These are phyloP conservation scores for Penicillium roqueforti DNA, from an alignment of 495 filamentous ascomycete species.

Conservation along the genomic window DNA sequence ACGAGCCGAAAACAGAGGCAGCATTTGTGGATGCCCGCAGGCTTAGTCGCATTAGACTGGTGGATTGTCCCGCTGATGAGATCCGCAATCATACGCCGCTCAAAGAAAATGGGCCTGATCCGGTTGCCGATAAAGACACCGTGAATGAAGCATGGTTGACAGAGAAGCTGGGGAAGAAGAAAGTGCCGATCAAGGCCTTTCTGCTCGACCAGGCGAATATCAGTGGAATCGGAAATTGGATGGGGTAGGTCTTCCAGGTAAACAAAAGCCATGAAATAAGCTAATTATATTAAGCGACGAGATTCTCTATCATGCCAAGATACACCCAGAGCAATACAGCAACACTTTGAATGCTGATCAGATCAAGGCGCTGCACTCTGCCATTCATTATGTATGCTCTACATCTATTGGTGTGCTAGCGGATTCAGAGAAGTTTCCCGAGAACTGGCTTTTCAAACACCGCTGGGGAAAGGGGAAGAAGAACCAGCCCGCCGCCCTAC, in stretches of 20 bases:
- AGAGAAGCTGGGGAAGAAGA: constrained; percentile 64
- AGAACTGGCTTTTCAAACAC: constrained; percentile 88
- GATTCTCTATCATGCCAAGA: constrained; percentile 76
- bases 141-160: constrained; percentile 69
- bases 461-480: constrained; percentile 90
- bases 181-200: constrained; percentile 80
- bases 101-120: constrained; percentile 89
- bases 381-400: constrained; percentile 73
- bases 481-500: constrained; percentile 58
- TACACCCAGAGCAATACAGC: constrained; percentile 90
- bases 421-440: constrained; percentile 78
- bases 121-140: constrained; percentile 72
- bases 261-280: neutral
- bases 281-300: constrained; percentile 60
- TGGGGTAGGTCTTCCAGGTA: constrained; percentile 54
- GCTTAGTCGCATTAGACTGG: constrained; percentile 70
- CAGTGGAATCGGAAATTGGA: constrained; percentile 95
- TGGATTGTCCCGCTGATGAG: constrained; percentile 69
- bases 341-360: constrained; percentile 73
- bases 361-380: constrained; percentile 64
- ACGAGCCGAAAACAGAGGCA: constrained; percentile 58
- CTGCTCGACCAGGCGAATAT: constrained; percentile 86
- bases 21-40: constrained; percentile 82
- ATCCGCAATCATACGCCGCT: constrained; percentile 77
- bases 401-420: constrained; percentile 73